These are phyloP conservation scores for Myxozyma mucilagina DNA, from an alignment of 805 yeast species.

Conservation along the genomic window DNA sequence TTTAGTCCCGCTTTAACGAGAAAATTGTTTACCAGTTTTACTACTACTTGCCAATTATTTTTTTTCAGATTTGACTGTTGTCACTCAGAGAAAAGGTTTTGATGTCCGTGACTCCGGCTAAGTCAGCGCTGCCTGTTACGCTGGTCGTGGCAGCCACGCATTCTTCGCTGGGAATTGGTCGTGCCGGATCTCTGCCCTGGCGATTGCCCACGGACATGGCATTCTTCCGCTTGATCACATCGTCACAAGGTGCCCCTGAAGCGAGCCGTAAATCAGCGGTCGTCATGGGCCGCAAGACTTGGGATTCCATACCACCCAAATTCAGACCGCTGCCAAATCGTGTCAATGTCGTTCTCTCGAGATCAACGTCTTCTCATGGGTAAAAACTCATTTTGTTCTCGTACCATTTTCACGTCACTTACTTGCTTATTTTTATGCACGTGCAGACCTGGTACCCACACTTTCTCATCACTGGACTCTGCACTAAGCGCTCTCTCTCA, in stretches of 20 bases:
- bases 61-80: neutral
- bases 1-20: no score
- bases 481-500: conserved; percentile 15
- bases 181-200: conserved; percentile 85
- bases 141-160: conserved; percentile 78
- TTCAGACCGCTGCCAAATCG: conserved; percentile 83
- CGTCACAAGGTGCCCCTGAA: conserved; percentile 41
- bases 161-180: conserved; percentile 84
- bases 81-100: neutral
- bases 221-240: conserved; percentile 76
- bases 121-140: conserved; percentile 41
- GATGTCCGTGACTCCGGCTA: neutral
- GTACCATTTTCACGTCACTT: neutral
- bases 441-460: conserved; percentile 10
- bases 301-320: conserved; percentile 86
- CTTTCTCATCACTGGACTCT: conserved; percentile 13
- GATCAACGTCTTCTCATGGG: conserved; percentile 39
- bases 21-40: neutral
- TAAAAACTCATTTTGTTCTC: neutral
- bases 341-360: conserved; percentile 71
- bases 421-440: neutral
- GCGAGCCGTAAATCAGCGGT: conserved; percentile 62
- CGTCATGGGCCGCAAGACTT: conserved; percentile 93
- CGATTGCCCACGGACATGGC: conserved; percentile 77
- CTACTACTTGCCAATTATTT: neutral